Conservation (phyloP, 768 basidiomycete species). For the Mycena filopes region DNA sequence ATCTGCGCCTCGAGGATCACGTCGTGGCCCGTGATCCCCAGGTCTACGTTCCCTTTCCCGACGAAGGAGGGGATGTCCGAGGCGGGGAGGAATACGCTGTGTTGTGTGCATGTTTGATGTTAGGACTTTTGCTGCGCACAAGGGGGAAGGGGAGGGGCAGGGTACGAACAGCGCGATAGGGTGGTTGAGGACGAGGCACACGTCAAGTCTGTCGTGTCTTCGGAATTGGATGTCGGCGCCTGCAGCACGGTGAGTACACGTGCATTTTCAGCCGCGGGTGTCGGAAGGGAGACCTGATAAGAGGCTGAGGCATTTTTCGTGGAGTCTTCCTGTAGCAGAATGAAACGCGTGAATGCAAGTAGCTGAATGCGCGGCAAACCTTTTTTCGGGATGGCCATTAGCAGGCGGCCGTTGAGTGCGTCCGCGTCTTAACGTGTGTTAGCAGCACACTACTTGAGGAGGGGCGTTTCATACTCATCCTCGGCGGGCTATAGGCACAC, state of each 20-base stretch:
- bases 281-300: constrained; percentile 68
- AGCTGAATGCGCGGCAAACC: constrained; percentile 59
- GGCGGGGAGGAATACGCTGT: constrained; percentile 95
- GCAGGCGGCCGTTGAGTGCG: constrained; percentile 81
- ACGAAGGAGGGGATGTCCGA: constrained; percentile 98
- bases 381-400: constrained; percentile 99
- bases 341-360: constrained; percentile 1
- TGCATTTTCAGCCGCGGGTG: neutral
- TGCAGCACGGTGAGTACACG: constrained; percentile 41
- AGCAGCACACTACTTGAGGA: neutral
- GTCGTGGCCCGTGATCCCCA: constrained; percentile 98
- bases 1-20: constrained; percentile 93
- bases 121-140: constrained; percentile 5
- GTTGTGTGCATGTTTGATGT: too few species aligned
- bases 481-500: neutral
- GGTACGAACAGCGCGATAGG: constrained; percentile 88
- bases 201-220: constrained; percentile 87
- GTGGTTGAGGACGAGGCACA: constrained; percentile 93
- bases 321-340: constrained; percentile 71
- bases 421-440: constrained; percentile 64
- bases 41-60: constrained; percentile 94
- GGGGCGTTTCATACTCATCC: constrained; percentile 15
- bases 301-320: constrained; percentile 90
- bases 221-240: constrained; percentile 97
- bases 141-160: neutral